Conservation (phyloP, 495 filamentous ascomycete genomes). For the Daldinia bambusicola region DNA sequence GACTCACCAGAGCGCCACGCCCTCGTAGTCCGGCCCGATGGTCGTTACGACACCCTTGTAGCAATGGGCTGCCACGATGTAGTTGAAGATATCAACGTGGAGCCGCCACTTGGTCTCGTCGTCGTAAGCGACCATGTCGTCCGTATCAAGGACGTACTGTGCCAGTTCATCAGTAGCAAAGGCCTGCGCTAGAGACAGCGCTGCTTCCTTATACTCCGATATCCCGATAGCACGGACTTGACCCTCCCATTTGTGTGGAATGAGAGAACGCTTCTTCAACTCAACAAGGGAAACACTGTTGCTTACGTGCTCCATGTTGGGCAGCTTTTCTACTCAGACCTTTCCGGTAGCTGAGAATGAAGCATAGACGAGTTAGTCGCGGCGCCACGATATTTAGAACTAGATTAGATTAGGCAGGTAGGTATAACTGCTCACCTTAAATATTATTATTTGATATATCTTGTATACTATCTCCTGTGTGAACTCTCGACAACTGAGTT, state of each 20-base stretch:
- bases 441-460: conserved; percentile 59
- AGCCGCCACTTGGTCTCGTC: conserved; percentile 76
- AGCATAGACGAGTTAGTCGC: conserved; percentile 27
- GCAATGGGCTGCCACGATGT: conserved; percentile 76
- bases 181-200: conserved; percentile 74
- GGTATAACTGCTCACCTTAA: conserved; percentile 46
- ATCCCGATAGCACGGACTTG: conserved; percentile 68
- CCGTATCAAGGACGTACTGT: conserved; percentile 74
- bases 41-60: conserved; percentile 76
- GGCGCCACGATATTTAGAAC: conserved; percentile 2
- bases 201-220: conserved; percentile 72
- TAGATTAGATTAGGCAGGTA: not conserved
- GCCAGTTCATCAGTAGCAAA: conserved; percentile 79
- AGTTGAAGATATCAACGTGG: conserved; percentile 77
- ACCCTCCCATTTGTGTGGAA: conserved; percentile 58
- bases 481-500: conserved; percentile 75
- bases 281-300: conserved; percentile 51
- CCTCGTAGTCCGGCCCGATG: conserved; percentile 77
- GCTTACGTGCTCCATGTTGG: conserved; percentile 56
- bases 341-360: conserved; percentile 6
- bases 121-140: conserved; percentile 67
- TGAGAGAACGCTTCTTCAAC: conserved; percentile 60
- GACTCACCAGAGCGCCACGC: conserved; percentile 80
- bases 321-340: conserved; percentile 41
- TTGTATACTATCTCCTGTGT: conserved; percentile 73